Percentiles rank a stretch among this genome's conserved stretches.
Conservation (phyloP, 2,329 filamentous ascomycete species). For the Colletotrichum higginsianum region DNA sequence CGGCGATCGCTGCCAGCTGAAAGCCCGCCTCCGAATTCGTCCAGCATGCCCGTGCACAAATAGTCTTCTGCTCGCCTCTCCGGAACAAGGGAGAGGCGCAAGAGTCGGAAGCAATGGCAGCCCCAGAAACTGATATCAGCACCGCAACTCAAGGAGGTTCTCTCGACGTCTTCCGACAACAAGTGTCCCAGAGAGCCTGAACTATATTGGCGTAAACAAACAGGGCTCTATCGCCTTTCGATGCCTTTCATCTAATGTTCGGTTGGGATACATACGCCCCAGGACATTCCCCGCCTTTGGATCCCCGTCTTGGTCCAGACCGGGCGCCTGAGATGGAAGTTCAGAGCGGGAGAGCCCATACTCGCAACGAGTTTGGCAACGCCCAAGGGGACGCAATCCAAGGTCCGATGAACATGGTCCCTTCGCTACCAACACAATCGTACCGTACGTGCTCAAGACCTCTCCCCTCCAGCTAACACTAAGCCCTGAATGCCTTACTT, state of each 20-base stretch:
- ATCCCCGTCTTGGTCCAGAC: background rate
- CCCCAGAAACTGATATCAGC: background rate
- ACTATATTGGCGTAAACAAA: conserved; percentile 1
- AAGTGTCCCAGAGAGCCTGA: conserved; percentile 19
- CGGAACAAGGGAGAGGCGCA: background rate
- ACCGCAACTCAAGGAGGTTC: background rate
- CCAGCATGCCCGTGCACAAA: background rate
- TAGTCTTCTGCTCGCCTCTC: conserved; percentile 13
- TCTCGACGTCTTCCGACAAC: conserved; percentile 5
- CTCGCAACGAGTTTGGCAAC: background rate
- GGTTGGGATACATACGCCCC: background rate
- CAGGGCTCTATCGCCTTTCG: background rate
- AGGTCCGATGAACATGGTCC: background rate
- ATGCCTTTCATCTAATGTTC: background rate
- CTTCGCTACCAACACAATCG: background rate
- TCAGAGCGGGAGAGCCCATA: no score
- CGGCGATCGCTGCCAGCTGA: background rate
- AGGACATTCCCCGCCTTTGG: background rate
- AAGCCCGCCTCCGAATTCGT: no score
- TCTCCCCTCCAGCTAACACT: background rate
- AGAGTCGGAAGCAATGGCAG: conserved; percentile 18
- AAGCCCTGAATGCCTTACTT: no score
- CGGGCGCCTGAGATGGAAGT: background rate
- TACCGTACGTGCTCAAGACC: background rate
- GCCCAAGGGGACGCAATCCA: background rate